phyloP scores from a whole-genome alignment of 495 filamentous ascomycete genomes.

The Penicillium flavigenum region DNA sequence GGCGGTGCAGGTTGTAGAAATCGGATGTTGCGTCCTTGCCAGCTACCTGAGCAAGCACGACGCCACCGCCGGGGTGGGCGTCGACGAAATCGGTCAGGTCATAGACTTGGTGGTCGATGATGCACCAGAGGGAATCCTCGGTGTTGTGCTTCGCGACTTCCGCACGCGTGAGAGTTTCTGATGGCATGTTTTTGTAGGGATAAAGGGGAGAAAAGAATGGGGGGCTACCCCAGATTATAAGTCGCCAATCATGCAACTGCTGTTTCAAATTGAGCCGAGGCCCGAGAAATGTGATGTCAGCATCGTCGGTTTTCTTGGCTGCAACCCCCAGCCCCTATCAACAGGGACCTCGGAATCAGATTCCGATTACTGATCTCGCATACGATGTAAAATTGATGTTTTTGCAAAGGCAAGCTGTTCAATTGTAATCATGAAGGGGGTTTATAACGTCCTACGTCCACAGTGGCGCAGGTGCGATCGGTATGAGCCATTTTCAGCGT shows the following conservation, averaged over 20 bases:
- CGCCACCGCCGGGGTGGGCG: slow-evolving; percentile 60
- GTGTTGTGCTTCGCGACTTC: slow-evolving; percentile 56
- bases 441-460: background rate
- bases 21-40: slow-evolving; percentile 56
- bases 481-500: background rate
- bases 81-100: slow-evolving; percentile 58
- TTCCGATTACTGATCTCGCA: background rate
- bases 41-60: slow-evolving; percentile 54
- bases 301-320: background rate
- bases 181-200: slow-evolving; percentile 24
- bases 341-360: background rate
- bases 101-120: slow-evolving; percentile 60
- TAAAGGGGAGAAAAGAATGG: background rate
- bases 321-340: background rate
- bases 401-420: background rate
- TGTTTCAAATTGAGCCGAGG: slow-evolving; percentile 16
- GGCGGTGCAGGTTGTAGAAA: slow-evolving; percentile 61
- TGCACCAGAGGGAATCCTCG: slow-evolving; percentile 56
- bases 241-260: slow-evolving; percentile 10
- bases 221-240: slow-evolving; percentile 9
- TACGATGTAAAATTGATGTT: background rate
- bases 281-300: slow-evolving; percentile 12
- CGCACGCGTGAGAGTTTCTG: slow-evolving; percentile 39
- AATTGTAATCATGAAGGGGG: background rate
- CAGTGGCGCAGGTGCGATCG: background rate